phyloP scores from a whole-genome alignment of 192 early-diverging fungal genomes.

The Backusella liffmaniae region DNA sequence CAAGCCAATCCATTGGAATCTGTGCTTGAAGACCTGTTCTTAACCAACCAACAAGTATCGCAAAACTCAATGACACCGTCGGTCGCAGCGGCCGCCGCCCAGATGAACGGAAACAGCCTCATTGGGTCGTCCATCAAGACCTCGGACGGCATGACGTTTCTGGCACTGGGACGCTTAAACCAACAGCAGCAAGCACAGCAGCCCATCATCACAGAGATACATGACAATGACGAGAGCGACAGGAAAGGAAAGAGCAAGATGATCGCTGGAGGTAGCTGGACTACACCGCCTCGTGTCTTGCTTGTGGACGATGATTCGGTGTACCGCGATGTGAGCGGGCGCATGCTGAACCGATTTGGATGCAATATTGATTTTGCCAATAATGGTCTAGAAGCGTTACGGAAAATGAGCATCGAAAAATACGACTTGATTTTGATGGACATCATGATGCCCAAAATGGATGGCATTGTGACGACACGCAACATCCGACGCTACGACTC shows the following conservation, averaged over 20 bases:
- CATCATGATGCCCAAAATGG: conserved; percentile 72
- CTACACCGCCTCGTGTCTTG: conserved; percentile 45
- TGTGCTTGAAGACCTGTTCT: background rate
- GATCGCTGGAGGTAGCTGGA: conserved; percentile 6
- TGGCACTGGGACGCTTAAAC: background rate
- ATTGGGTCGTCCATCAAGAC: conserved; percentile 15
- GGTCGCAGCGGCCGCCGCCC: conserved; percentile 17
- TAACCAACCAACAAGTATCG: background rate
- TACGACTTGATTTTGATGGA: conserved; percentile 84
- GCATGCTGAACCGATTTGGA: conserved; percentile 65
- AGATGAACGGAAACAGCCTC: conserved; percentile 18
- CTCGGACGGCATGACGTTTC: conserved; percentile 5
- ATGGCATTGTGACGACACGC: conserved; percentile 69
- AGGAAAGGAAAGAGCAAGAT: background rate
- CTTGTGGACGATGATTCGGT: conserved; percentile 71
- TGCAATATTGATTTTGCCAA: conserved; percentile 66
- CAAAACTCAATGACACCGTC: background rate
- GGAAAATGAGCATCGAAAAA: conserved; percentile 58
- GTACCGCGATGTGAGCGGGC: conserved; percentile 50
- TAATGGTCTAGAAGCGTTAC: conserved; percentile 67
- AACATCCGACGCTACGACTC: conserved; percentile 70
- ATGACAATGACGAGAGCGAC: background rate
- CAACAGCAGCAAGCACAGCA: background rate
- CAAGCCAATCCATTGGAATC: background rate
- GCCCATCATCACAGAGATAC: background rate